phyloP scores from a whole-genome alignment of 768 basidiomycete species.

The Pisolithus orientalis region DNA sequence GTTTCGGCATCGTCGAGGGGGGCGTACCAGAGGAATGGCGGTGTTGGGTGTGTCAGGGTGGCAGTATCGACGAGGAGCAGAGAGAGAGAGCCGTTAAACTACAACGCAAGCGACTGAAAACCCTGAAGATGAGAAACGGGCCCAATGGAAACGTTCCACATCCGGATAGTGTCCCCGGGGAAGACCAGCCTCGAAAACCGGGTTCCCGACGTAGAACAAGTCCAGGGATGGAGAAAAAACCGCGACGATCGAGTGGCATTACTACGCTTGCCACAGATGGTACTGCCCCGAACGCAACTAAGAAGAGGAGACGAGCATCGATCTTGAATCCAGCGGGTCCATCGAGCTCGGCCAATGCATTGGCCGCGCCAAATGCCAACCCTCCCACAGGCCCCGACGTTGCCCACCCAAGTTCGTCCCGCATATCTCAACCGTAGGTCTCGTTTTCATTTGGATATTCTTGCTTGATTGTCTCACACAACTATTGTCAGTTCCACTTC shows the following conservation, averaged over 20 bases:
- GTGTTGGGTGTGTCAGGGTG: slow-evolving; percentile 64
- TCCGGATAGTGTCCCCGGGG: not conserved
- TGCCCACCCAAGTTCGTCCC: slow-evolving; percentile 1
- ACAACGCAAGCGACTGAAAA: slow-evolving; percentile 36
- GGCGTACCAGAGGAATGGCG: slow-evolving; percentile 68
- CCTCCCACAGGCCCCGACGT: slow-evolving; percentile 13
- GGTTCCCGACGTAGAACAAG: slow-evolving; percentile 30
- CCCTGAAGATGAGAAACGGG: slow-evolving; percentile 23
- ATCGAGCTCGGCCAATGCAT: slow-evolving; percentile 6
- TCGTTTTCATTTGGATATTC: not conserved
- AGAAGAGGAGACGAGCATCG: slow-evolving; percentile 35
- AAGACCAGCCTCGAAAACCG: slow-evolving; percentile 17
- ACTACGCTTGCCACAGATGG: slow-evolving; percentile 29
- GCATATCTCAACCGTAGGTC: slow-evolving; percentile 9
- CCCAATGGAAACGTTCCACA: slow-evolving; percentile 13
- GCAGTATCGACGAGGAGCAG: slow-evolving; percentile 34
- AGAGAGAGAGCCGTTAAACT: slow-evolving; percentile 40
- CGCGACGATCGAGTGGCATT: slow-evolving; percentile 28
- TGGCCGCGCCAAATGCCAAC: slow-evolving; percentile 6
- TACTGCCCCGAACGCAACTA: slow-evolving; percentile 22
- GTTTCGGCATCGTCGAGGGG: slow-evolving; percentile 57
- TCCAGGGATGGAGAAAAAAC: slow-evolving; percentile 35
- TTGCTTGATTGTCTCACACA: not conserved
- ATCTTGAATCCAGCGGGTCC: slow-evolving; percentile 21
- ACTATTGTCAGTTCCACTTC: slow-evolving; percentile 12